Evolutionary conservation across 2,329 filamentous ascomycete species (phyloP).

Genomic region (Arthroderma uncinatum): DNA sequence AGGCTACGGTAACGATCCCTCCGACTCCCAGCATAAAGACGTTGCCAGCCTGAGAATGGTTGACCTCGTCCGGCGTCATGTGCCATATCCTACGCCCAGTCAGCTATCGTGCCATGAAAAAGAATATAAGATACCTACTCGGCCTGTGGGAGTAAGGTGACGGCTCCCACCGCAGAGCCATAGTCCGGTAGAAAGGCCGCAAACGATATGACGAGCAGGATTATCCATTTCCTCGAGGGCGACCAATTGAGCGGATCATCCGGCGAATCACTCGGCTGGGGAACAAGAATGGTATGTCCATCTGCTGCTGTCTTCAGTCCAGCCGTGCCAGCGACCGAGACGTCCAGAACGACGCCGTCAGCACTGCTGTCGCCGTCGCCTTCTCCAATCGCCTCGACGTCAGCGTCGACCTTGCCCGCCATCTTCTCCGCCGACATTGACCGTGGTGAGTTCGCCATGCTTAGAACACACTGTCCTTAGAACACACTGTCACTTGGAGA

Average conservation of each 20-base stretch:
- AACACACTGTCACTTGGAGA: too few species aligned
- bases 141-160: constrained; percentile 32
- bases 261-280: constrained; percentile 28
- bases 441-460: too few species aligned
- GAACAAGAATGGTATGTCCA: constrained; percentile 28
- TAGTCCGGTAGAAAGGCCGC: constrained; percentile 34
- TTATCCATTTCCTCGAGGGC: constrained; percentile 24
- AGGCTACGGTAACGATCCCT: constrained; percentile 32
- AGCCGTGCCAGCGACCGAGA: constrained; percentile 11
- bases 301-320: constrained; percentile 25
- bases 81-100: constrained; percentile 24
- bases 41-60: constrained; percentile 33
- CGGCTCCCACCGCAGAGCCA: constrained; percentile 32
- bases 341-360: constrained; percentile 26
- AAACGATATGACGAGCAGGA: constrained; percentile 30
- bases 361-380: not conserved
- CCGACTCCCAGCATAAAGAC: constrained; percentile 37
- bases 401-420: not conserved
- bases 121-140: constrained; percentile 15
- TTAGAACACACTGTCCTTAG: too few species aligned
- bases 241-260: constrained; percentile 32
- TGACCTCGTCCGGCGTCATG: constrained; percentile 30
- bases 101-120: not conserved
- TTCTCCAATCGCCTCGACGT: not conserved
- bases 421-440: not conserved